A percentile compares a stretch with the other conserved stretches of the same genome.
Conservation (phyloP, 441 rosid species). For the Pelargonium myrrhifolium region DNA sequence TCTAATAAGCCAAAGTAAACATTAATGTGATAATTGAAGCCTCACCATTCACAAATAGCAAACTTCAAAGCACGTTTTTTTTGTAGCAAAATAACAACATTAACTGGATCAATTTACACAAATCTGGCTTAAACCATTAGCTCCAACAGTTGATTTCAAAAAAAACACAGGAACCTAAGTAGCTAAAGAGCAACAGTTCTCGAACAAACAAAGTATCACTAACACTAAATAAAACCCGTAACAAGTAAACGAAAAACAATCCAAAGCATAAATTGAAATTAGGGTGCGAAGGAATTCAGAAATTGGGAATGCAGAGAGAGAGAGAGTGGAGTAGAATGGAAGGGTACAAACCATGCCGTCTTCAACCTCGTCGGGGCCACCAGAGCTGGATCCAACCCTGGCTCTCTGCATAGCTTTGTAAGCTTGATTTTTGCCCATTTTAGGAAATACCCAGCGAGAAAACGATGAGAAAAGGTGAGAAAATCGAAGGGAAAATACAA, state of each 20-base stretch:
- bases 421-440: constrained; percentile 95
- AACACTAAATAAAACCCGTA: too few species aligned
- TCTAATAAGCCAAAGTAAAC: background rate
- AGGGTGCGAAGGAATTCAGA: background rate
- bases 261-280: background rate
- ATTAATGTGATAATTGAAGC: too few species aligned
- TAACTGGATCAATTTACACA: too few species aligned
- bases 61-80: background rate
- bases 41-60: background rate
- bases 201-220: background rate
- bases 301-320: background rate
- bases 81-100: background rate
- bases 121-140: background rate
- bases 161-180: background rate
- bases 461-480: constrained; percentile 14
- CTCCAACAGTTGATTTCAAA: background rate
- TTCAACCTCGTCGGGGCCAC: constrained; percentile 72
- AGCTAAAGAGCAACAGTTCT: background rate
- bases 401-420: constrained; percentile 99
- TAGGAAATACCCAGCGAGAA: constrained; percentile 21
- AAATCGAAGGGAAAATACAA: constrained; percentile 7
- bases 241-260: too few species aligned
- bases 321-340: constrained; percentile 32
- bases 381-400: constrained; percentile 72
- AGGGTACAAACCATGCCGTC: constrained; percentile 99